phyloP scores from a whole-genome alignment of 2,329 filamentous ascomycete species.

The Phoma sp. region DNA sequence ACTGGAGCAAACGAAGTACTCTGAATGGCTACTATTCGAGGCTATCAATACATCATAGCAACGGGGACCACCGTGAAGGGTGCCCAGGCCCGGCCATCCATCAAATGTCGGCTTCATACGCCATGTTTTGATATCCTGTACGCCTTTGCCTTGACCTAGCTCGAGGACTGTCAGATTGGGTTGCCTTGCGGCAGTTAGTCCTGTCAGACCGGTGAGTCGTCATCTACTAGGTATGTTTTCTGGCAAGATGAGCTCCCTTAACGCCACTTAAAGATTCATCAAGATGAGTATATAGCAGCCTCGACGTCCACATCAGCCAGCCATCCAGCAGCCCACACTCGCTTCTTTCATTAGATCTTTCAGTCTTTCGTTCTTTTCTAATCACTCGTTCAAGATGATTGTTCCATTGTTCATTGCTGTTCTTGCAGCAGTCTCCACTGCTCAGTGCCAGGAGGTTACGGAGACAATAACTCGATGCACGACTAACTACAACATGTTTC shows the following conservation, averaged over 20 bases:
- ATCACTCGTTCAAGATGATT: slow-evolving; percentile 26
- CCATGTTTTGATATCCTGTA: slow-evolving; percentile 6
- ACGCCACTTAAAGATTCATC: neutral
- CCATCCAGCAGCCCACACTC: slow-evolving; percentile 29
- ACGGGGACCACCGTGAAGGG: neutral
- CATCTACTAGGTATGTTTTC: slow-evolving; percentile 1
- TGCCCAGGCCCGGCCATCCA: neutral
- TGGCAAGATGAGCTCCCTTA: slow-evolving; percentile 6
- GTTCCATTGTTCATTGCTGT: slow-evolving; percentile 22
- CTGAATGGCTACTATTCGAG: slow-evolving; percentile 3
- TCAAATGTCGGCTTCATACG: neutral
- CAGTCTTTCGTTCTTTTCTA: slow-evolving; percentile 14
- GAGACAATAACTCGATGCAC: slow-evolving; percentile 23
- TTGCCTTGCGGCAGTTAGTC: slow-evolving; percentile 3
- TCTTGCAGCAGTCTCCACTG: slow-evolving; percentile 26
- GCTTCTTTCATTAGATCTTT: slow-evolving; percentile 20
- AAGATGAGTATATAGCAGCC: slow-evolving; percentile 3
- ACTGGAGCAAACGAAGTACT: slow-evolving; percentile 1
- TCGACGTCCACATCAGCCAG: neutral
- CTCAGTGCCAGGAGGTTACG: slow-evolving; percentile 19
- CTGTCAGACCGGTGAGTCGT: slow-evolving; percentile 1
- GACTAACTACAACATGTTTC: slow-evolving; percentile 21
- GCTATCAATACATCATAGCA: slow-evolving; percentile 3
- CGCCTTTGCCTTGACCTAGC: slow-evolving; percentile 1
- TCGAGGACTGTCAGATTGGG: neutral